phyloP scores from a whole-genome alignment of 139 green algal species.

The Closterium sp. region DNA sequence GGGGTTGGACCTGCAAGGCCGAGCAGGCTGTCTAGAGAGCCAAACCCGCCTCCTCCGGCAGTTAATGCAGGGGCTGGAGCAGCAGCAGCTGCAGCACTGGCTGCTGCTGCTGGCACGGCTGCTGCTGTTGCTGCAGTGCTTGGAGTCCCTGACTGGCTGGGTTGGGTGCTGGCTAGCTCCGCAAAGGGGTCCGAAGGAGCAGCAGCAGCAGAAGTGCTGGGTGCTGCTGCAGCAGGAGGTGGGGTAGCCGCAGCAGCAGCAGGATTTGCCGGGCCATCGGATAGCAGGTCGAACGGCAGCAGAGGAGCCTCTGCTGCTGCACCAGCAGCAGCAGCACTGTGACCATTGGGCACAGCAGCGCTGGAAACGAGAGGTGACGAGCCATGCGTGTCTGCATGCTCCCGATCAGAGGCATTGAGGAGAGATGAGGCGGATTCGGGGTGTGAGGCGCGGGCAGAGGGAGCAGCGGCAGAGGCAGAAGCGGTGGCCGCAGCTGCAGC shows the following conservation, averaged over 20 bases:
- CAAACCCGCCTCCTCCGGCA: not conserved
- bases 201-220: not conserved
- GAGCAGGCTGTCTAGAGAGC: slow-evolving; percentile 19
- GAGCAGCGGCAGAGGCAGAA: not conserved
- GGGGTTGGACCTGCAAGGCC: slow-evolving; percentile 6
- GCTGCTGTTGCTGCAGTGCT: not conserved
- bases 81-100: not conserved
- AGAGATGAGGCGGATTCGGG: not conserved
- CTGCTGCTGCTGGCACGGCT: not conserved
- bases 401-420: not conserved
- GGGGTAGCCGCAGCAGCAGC: not conserved
- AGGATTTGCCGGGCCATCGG: not conserved
- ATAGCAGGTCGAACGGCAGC: not conserved
- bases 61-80: slow-evolving; percentile 3
- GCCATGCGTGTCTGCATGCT: not conserved
- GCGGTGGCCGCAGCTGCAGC: not conserved
- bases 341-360: not conserved
- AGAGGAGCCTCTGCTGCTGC: not conserved
- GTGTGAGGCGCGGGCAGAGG: not conserved
- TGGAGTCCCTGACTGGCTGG: not conserved
- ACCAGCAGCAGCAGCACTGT: not conserved
- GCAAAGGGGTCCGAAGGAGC: not conserved
- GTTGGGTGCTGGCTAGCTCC: not conserved
- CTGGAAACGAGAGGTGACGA: not conserved
- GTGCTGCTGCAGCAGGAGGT: not conserved